Base-by-base conservation (phyloP, 352 stramenopile genomes). In the Globisporangium paddicum region DNA sequence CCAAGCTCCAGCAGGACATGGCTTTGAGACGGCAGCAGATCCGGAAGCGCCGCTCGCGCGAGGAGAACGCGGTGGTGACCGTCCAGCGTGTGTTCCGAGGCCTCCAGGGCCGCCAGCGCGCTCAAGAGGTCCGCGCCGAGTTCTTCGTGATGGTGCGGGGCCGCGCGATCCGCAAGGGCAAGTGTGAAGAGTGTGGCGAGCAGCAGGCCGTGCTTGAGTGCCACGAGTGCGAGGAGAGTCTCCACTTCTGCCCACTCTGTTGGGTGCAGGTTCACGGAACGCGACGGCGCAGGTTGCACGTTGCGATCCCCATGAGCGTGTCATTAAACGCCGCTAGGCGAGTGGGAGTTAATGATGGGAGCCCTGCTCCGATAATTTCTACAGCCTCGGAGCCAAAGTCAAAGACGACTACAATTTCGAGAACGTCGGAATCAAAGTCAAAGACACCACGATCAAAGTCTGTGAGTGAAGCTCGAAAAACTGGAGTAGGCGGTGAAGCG, bases 211-310 rank as follows among this genome's bases (percentile, higher is more conserved):
- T 90, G 48, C 66, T 93, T 3, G 67, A 82, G 58, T 93, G 80
- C 47, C 49, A 71, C 9, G 66, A 89, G 55, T 93, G 83, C 45
- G 70, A 89, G 46, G 78, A 89, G 52, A 82, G 72, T 44, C 18
- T 74, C 13, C 80, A 86, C n/a, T 87, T 93, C 18, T 93, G 80
- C 56, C 80, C 80, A 2, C 41, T 70, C 5, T 93, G 80, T 52
- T 93, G 83, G 82, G 82, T 92, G 1, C 76, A 87, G 46, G 79
- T 88, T 13, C 82, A 90, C 52, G 71, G 73, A 21, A 90, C 80
- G 1, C 55, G 77, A 7, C 66, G 74, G 8, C 68, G 80, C 1
- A 86, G 86, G 61, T 46, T 60, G 40, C 82, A 92, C 25, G 69
- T 81, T 2, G 68, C 83, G 34, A 81, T 90, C 18, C 83, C 83